These are phyloP conservation scores for Ilyonectria robusta DNA, from an alignment of 2,329 filamentous ascomycete species.

Conservation along the genomic window DNA sequence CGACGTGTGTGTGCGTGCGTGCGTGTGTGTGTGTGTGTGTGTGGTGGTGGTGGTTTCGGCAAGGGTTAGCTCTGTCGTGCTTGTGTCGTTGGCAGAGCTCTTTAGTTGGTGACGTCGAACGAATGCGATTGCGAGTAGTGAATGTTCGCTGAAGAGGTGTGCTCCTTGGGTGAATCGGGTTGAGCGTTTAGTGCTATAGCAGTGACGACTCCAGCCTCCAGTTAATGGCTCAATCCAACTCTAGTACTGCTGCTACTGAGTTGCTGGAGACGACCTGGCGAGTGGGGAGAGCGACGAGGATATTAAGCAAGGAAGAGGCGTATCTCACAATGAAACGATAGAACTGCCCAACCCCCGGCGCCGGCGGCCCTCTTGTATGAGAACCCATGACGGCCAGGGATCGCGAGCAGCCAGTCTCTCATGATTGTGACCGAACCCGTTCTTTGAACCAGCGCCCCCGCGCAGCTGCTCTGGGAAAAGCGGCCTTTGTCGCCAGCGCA, in stretches of 20 bases:
- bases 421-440: constrained; percentile 46
- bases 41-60: background rate
- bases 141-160: background rate
- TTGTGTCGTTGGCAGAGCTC: background rate
- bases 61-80: constrained; percentile 1
- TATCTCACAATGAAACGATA: constrained; percentile 34
- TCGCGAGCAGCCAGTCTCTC: constrained; percentile 43
- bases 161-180: background rate
- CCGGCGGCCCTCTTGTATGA: constrained; percentile 40
- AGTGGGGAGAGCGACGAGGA: constrained; percentile 14
- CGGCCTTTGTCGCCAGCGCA: constrained; percentile 34
- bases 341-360: constrained; percentile 18
- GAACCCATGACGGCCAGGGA: constrained; percentile 29
- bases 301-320: background rate
- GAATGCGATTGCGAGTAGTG: background rate
- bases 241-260: constrained; percentile 1
- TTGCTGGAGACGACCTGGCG: background rate
- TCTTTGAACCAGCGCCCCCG: constrained; percentile 37
- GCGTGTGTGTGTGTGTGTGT: background rate
- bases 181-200: background rate
- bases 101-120: background rate
- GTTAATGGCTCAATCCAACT: background rate
- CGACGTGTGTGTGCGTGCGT: constrained; percentile 1
- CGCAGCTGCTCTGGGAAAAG: constrained; percentile 46
- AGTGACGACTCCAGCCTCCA: background rate